Conservation (phyloP, 768 basidiomycete genomes). For the Leccinum sublutescens region DNA sequence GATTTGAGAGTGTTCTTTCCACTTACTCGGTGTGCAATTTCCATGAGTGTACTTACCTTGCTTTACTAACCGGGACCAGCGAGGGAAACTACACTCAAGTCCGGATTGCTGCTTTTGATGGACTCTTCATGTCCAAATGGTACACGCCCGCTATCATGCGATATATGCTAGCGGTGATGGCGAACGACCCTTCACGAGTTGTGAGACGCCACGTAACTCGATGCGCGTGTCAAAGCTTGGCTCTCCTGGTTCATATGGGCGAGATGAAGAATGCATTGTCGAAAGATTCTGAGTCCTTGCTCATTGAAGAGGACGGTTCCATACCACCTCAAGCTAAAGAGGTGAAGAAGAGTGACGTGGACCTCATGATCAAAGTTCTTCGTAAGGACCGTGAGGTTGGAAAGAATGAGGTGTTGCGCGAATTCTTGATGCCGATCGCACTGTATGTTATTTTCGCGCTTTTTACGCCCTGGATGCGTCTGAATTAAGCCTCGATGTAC, state of each 20-base stretch:
- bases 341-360: slow-evolving; percentile 78
- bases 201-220: slow-evolving; percentile 87
- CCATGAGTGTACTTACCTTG: not conserved
- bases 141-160: slow-evolving; percentile 79
- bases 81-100: slow-evolving; percentile 95
- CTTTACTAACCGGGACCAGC: slow-evolving; percentile 40
- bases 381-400: slow-evolving; percentile 50
- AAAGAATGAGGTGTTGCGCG: slow-evolving; percentile 43
- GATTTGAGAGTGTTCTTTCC: slow-evolving; percentile 80
- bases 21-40: slow-evolving; percentile 69
- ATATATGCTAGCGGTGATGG: slow-evolving; percentile 85
- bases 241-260: slow-evolving; percentile 83
- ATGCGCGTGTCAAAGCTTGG: slow-evolving; percentile 81
- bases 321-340: slow-evolving; percentile 69
- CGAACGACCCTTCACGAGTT: slow-evolving; percentile 77
- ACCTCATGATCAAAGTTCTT: slow-evolving; percentile 81
- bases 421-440: slow-evolving; percentile 77
- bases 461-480: slow-evolving; percentile 1
- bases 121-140: slow-evolving; percentile 49
- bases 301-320: slow-evolving; percentile 86
- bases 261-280: slow-evolving; percentile 70
- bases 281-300: slow-evolving; percentile 73
- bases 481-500: not conserved
- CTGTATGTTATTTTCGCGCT: slow-evolving; percentile 50
- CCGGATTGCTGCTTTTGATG: slow-evolving; percentile 47